phyloP scores from a whole-genome alignment of 352 stramenopile genomes.

The Thraustotheca clavata region DNA sequence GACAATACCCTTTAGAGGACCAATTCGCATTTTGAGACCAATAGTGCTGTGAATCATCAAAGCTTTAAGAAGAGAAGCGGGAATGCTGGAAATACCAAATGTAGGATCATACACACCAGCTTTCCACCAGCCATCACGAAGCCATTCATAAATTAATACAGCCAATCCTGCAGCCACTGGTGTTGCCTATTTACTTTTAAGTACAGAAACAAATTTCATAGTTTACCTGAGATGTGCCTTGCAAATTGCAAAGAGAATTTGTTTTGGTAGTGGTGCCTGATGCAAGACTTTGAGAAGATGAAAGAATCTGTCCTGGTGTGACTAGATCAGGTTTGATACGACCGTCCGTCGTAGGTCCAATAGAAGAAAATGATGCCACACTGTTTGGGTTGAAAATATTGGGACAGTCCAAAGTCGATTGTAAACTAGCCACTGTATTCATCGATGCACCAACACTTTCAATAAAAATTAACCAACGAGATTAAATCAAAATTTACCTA shows the following conservation, averaged over 20 bases:
- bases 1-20: constrained; percentile 26
- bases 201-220: neutral
- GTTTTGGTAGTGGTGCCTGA: constrained; percentile 48
- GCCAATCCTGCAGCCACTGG: constrained; percentile 64
- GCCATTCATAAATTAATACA: constrained; percentile 67
- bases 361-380: constrained; percentile 77
- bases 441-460: constrained; percentile 57
- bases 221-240: constrained; percentile 54
- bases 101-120: constrained; percentile 39
- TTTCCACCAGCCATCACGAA: constrained; percentile 75
- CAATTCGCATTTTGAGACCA: constrained; percentile 41
- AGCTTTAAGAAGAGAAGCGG: constrained; percentile 69
- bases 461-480: neutral
- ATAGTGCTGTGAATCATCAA: constrained; percentile 71
- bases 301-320: constrained; percentile 70
- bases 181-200: constrained; percentile 28
- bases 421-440: constrained; percentile 47
- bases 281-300: constrained; percentile 57
- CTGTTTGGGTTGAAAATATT: constrained; percentile 62
- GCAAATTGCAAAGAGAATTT: constrained; percentile 48
- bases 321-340: constrained; percentile 85
- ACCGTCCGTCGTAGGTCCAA: constrained; percentile 68
- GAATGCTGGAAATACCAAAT: constrained; percentile 48
- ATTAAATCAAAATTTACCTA: constrained; percentile 26
- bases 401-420: constrained; percentile 33